These are phyloP conservation scores for Meyerozyma athensensis DNA, from an alignment of 1,139 yeast genomes.

Conservation along the genomic window DNA sequence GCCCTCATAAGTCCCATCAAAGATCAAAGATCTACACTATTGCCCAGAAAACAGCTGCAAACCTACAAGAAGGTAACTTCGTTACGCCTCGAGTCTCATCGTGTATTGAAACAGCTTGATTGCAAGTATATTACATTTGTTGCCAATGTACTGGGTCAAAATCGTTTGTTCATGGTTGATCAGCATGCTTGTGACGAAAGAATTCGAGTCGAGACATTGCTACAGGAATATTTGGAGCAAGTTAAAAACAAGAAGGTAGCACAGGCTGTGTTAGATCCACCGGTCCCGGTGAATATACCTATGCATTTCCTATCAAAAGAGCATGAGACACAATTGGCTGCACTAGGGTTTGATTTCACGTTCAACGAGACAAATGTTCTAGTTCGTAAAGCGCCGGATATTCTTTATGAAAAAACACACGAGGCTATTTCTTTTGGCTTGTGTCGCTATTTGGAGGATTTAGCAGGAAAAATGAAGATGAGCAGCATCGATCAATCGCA, in stretches of 20 bases:
- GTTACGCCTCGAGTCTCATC: background rate
- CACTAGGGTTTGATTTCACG: conserved; percentile 32
- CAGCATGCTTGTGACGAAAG: conserved; percentile 84
- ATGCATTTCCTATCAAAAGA: too few species aligned
- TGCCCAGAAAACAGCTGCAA: too few species aligned
- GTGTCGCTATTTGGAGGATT: conserved; percentile 39
- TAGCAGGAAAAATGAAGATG: conserved; percentile 23
- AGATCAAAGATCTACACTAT: background rate
- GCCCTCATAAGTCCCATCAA: background rate
- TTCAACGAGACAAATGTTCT: conserved; percentile 8
- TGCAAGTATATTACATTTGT: conserved; percentile 50
- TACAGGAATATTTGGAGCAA: conserved; percentile 26
- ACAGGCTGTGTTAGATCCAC: too few species aligned
- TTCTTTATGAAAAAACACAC: conserved; percentile 27
- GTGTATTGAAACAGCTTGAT: conserved; percentile 49
- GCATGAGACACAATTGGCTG: conserved; percentile 24
- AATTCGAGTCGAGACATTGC: conserved; percentile 46
- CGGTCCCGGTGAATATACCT: too few species aligned
- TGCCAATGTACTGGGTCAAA: conserved; percentile 7
- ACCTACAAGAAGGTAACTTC: background rate
- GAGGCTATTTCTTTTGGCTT: conserved; percentile 22
- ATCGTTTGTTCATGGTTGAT: conserved; percentile 45
- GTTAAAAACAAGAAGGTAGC: conserved; percentile 11
- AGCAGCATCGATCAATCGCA: conserved; percentile 5
- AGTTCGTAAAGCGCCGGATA: conserved; percentile 37